Evolutionary conservation across 108 stramenopile species (phyloP), one percentile per base, ranked within the genome.

Genomic region (Pseudonitzschia multiseries): DNA sequence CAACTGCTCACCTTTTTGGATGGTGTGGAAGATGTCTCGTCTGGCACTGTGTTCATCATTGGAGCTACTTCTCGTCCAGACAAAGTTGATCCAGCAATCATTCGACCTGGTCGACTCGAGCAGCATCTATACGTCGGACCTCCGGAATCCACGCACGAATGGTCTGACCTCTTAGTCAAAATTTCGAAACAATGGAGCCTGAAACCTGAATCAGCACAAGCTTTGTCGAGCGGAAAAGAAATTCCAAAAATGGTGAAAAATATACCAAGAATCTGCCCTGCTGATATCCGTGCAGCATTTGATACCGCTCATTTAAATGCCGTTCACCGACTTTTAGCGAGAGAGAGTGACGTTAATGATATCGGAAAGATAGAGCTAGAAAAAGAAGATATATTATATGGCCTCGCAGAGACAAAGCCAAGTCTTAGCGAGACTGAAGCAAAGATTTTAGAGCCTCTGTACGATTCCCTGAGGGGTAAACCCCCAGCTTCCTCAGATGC

Each of bases 1-100:
- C 98, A 99, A 79, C 87, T 99, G 17, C 87, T 99, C 0, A 99
- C 98, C 10, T 96, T 96, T 63, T 73, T 99, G 59, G 98, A 99
- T 81, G 98, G 98, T 13, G 94, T 97, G 14, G 96, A 97, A 82
- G 79, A 84, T 57, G 69, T 46, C 12, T 70, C 73, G 13, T 59
- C 44, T 31, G 52, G 28, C 27, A 85, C 68, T 41, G 93, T 97
- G 26, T 99, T 94, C 66, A 86, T 98, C 21, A 74, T 99, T 42
- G 98, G 88, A 5, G 97, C 97, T 3, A 97, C 93, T 5, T 95
- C 91, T 21, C 82, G 98, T 21, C 97, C 97, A 18, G 97, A 99
- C 81, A 93, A 96, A 67, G 87, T 99, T 26, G 98, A 99, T 71
- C 85, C 95, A 18, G 98, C 96, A 0, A 74, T 99, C 8, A 70